Evolutionary conservation across 805 yeast species (phyloP).

Genomic region (Lipomyces spencermartinsiae): DNA sequence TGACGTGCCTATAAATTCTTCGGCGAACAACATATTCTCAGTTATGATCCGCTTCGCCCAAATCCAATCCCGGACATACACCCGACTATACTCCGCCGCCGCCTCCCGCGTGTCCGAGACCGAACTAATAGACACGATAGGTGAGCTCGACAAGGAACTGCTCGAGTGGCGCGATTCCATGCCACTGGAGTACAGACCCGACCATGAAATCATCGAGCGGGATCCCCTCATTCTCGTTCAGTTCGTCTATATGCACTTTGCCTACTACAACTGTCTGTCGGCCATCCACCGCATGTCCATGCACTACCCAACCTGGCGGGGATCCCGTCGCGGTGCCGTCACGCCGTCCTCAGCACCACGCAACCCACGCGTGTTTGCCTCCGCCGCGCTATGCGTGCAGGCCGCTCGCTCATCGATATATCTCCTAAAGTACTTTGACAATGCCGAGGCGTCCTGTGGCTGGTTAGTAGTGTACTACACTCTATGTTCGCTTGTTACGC

Average conservation of each 20-base stretch:
- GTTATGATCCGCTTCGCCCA: conserved; percentile 15
- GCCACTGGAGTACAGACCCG: conserved; percentile 38
- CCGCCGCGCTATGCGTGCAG: conserved; percentile 41
- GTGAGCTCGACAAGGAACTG: conserved; percentile 38
- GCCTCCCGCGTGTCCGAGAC: conserved; percentile 25
- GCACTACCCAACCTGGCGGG: conserved; percentile 36
- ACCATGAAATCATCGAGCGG: conserved; percentile 36
- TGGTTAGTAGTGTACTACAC: conserved; percentile 31
- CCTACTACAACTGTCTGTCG: conserved; percentile 36
- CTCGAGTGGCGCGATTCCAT: conserved; percentile 39
- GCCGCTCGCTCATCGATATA: conserved; percentile 39
- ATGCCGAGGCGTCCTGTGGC: conserved; percentile 26
- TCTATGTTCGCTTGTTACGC: conserved; percentile 30
- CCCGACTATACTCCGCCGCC: conserved; percentile 30
- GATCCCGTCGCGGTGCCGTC: background rate
- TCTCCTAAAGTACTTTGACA: conserved; percentile 30
- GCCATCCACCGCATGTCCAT: conserved; percentile 39
- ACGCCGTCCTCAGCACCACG: conserved; percentile 13
- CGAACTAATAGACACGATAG: conserved; percentile 37
- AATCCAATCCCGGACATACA: conserved; percentile 34
- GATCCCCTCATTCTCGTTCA: conserved; percentile 22
- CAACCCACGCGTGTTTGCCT: conserved; percentile 40
- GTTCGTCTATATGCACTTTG: conserved; percentile 31
- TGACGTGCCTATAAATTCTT: conserved; percentile 1
- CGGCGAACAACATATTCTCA: conserved; percentile 11